A percentile compares a stretch with the other conserved stretches of the same genome.
Conservation (phyloP, 2,329 filamentous ascomycete species). For the Pseudopithomyces chartarum region DNA sequence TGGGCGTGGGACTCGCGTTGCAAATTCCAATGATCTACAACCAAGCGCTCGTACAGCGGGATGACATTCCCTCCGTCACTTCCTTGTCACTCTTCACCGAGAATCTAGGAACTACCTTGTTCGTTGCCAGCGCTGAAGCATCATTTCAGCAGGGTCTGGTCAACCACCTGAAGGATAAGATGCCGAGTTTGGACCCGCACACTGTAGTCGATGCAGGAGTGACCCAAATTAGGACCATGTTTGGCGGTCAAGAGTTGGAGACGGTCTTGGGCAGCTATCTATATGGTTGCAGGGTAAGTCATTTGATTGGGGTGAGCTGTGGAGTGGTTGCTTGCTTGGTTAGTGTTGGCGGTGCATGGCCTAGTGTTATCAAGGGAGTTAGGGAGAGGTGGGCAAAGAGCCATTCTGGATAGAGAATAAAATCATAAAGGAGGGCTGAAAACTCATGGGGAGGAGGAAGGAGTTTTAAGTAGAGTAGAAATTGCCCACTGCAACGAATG, state of each 20-base stretch:
- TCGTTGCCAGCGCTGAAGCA: constrained; percentile 46
- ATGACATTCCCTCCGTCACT: constrained; percentile 44
- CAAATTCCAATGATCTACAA: constrained; percentile 49
- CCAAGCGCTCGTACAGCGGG: constrained; percentile 28
- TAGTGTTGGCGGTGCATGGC: constrained; percentile 1
- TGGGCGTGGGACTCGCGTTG: constrained; percentile 50
- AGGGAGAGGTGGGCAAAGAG: constrained; percentile 5
- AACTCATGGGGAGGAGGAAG: no score
- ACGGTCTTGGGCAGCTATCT: constrained; percentile 19
- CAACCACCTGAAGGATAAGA: constrained; percentile 28
- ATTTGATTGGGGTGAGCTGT: constrained; percentile 15
- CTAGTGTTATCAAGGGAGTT: background rate
- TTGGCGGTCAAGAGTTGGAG: constrained; percentile 21
- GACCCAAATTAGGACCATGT: constrained; percentile 44
- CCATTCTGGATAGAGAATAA: background rate
- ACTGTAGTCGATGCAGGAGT: constrained; percentile 47
- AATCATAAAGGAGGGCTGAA: no score
- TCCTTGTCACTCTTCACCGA: constrained; percentile 48
- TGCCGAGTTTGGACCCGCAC: constrained; percentile 39
- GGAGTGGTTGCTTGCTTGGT: constrained; percentile 13
- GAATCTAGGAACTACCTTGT: constrained; percentile 47
- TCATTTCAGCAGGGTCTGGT: constrained; percentile 47
- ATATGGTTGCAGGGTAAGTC: constrained; percentile 18
- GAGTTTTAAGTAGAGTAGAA: background rate
- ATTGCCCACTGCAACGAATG: background rate